A percentile compares a stretch with the other conserved stretches of the same genome.
Conservation (phyloP, 2,329 filamentous ascomycete genomes). For the Bretziella fagacearum region DNA sequence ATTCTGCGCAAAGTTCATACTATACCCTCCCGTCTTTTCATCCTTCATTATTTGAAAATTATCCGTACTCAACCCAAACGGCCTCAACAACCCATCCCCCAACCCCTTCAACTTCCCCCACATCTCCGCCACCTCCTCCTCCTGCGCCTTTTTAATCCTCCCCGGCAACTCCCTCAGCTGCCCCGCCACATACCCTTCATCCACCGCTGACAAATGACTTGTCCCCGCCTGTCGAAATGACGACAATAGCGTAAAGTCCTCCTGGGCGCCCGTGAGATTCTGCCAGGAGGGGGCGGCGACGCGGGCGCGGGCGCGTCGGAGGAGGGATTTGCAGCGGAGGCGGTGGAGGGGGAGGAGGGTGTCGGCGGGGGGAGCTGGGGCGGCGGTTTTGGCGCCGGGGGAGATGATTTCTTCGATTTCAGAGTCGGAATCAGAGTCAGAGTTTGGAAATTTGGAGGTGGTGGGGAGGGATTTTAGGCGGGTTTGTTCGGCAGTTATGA, state of each 20-base stretch:
- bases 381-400: constrained; percentile 36
- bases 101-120: constrained; percentile 90
- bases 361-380: constrained; percentile 20
- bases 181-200: constrained; percentile 11
- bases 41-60: constrained; percentile 93
- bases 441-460: constrained; percentile 26
- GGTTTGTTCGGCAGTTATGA: constrained; percentile 22
- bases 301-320: constrained; percentile 59
- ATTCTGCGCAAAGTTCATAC: constrained; percentile 58
- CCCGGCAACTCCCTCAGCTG: constrained; percentile 17
- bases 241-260: constrained; percentile 57
- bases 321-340: constrained; percentile 67
- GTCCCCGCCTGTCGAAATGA: background rate
- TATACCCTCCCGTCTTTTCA: constrained; percentile 77
- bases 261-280: constrained; percentile 55
- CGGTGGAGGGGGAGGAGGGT: constrained; percentile 25
- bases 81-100: constrained; percentile 80
- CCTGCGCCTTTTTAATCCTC: constrained; percentile 55
- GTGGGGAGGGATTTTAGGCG: no score
- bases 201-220: background rate
- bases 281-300: constrained; percentile 62
- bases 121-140: constrained; percentile 87
- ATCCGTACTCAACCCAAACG: constrained; percentile 83
- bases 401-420: constrained; percentile 40
- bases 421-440: constrained; percentile 12